A percentile compares a stretch with the other conserved stretches of the same genome.
phyloP scores from a whole-genome alignment of 2,329 filamentous ascomycete species.

The Clonostachys rhizophaga region DNA sequence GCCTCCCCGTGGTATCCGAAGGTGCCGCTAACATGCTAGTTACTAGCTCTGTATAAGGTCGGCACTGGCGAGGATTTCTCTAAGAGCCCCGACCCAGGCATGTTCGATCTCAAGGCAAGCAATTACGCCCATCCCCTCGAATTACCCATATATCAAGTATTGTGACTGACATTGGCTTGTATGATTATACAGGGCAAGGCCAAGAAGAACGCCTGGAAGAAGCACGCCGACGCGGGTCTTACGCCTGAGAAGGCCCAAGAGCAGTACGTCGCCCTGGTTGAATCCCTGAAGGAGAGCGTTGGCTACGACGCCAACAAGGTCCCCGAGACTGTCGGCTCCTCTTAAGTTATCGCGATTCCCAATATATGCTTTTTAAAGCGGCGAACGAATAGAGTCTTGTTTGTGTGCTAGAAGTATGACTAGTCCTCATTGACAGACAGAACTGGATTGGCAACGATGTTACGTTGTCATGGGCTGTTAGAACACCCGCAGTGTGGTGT shows the following conservation, averaged over 20 bases:
- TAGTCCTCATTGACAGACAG: no score
- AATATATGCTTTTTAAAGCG: no score
- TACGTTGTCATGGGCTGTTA: no score
- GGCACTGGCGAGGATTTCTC: conserved; percentile 51
- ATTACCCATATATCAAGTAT: not conserved
- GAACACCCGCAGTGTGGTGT: no score
- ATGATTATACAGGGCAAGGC: conserved; percentile 60
- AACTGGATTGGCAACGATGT: no score
- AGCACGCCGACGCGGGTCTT: conserved; percentile 58
- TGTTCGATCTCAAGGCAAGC: conserved; percentile 65
- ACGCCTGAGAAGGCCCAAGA: conserved; percentile 66
- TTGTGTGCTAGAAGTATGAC: no score
- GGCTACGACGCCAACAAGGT: conserved; percentile 62
- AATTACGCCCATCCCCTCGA: not conserved
- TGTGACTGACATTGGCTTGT: not conserved
- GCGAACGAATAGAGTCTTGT: no score
- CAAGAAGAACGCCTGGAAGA: conserved; percentile 76
- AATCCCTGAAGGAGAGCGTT: conserved; percentile 65
- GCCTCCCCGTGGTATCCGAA: not conserved
- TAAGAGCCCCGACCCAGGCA: conserved; percentile 54
- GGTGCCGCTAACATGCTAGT: conserved; percentile 1
- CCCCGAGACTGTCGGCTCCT: conserved; percentile 48
- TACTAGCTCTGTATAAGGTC: conserved; percentile 53
- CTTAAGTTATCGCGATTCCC: not conserved
- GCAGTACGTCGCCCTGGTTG: conserved; percentile 69